Evolutionary conservation across 2,329 filamentous ascomycete species (phyloP).

Genomic region (Diaporthe aspalathi): DNA sequence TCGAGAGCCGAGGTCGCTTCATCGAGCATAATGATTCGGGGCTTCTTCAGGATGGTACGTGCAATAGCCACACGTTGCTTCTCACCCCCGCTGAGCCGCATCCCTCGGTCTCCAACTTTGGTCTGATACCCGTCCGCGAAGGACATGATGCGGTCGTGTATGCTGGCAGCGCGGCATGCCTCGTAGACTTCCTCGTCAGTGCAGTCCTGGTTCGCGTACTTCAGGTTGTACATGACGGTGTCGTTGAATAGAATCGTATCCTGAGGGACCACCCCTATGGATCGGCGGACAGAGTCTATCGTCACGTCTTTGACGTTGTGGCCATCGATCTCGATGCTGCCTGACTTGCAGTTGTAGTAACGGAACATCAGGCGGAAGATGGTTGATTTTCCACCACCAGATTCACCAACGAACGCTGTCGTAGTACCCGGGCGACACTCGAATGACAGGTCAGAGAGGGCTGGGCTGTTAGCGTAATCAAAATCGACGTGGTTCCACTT

Average conservation of each 20-base stretch:
- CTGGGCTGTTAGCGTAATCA: conserved; percentile 90
- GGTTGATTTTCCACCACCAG: conserved; percentile 96
- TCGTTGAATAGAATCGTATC: conserved; percentile 80
- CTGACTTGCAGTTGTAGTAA: conserved; percentile 88
- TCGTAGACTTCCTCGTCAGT: conserved; percentile 61
- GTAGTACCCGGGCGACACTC: conserved; percentile 90
- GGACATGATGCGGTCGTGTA: conserved; percentile 64
- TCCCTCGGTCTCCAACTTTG: conserved; percentile 63
- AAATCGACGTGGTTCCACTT: conserved; percentile 91
- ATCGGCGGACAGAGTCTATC: conserved; percentile 90
- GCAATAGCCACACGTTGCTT: conserved; percentile 71
- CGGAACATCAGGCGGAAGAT: conserved; percentile 95
- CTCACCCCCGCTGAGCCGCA: conserved; percentile 69
- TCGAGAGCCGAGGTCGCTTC: conserved; percentile 79
- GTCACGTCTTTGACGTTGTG: conserved; percentile 86
- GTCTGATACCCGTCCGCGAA: conserved; percentile 66
- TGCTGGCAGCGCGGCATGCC: conserved; percentile 64
- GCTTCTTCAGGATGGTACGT: conserved; percentile 75
- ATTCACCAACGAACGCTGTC: conserved; percentile 95
- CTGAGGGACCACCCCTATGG: conserved; percentile 96
- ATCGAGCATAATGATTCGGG: conserved; percentile 76
- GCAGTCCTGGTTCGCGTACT: conserved; percentile 62
- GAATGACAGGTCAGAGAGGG: conserved; percentile 85
- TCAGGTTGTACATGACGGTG: conserved; percentile 65
- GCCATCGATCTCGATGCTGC: conserved; percentile 86